phyloP scores from a whole-genome alignment of 129 eudicot genomes.

The Flaveria robusta region DNA sequence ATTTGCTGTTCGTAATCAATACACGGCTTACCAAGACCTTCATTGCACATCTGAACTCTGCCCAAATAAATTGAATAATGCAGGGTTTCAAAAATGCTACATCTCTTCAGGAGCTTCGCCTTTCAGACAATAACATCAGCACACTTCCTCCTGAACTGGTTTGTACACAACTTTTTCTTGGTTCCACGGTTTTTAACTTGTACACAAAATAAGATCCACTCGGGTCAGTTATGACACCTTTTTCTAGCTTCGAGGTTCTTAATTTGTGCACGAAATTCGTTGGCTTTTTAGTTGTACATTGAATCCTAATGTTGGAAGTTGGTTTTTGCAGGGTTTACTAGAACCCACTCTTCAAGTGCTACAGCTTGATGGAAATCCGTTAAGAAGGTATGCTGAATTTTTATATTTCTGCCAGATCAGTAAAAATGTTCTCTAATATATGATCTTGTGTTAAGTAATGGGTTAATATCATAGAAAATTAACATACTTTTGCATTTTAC shows the following conservation, averaged over 20 bases:
- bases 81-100: conserved; percentile 73
- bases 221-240: neutral
- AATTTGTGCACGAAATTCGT: neutral
- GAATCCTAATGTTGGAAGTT: conserved; percentile 25
- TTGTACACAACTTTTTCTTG: conserved; percentile 30
- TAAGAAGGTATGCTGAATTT: conserved; percentile 67
- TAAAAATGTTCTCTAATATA: neutral
- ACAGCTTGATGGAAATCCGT: conserved; percentile 86
- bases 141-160: conserved; percentile 88
- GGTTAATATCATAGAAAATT: neutral
- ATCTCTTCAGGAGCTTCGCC: conserved; percentile 74
- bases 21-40: neutral
- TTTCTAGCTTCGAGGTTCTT: neutral
- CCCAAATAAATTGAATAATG: conserved; percentile 13
- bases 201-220: neutral
- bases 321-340: conserved; percentile 80
- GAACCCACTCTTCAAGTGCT: conserved; percentile 83
- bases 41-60: neutral
- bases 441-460: neutral
- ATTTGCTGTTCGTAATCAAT: neutral
- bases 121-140: conserved; percentile 82
- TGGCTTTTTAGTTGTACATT: neutral
- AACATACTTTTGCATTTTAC: neutral
- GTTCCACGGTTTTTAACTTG: neutral
- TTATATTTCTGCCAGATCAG: neutral